These are phyloP conservation scores for Zygosaccharomyces pseudorouxii DNA, from an alignment of 805 yeast genomes.

Conservation along the genomic window DNA sequence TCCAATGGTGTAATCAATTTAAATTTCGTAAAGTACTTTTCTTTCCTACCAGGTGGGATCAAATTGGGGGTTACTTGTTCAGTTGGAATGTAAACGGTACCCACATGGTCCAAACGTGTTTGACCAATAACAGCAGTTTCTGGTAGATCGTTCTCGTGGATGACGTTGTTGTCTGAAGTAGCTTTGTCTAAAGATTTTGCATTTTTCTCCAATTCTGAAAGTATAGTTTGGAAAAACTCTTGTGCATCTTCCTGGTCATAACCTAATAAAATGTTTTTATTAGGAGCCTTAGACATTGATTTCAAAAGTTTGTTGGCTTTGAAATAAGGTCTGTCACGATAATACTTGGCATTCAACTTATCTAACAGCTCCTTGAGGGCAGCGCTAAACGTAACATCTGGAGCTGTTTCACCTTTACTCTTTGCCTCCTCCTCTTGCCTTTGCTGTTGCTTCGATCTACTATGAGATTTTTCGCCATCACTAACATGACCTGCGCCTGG, in stretches of 20 bases:
- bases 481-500: neutral
- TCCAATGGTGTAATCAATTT: constrained; percentile 83
- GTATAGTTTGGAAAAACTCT: constrained; percentile 81
- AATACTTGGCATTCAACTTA: constrained; percentile 53
- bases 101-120: constrained; percentile 52
- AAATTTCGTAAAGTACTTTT: constrained; percentile 47
- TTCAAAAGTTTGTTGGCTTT: constrained; percentile 57
- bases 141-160: constrained; percentile 31
- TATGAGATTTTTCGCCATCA: constrained; percentile 6
- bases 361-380: constrained; percentile 49
- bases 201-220: constrained; percentile 57
- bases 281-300: constrained; percentile 73
- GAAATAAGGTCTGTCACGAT: constrained; percentile 50
- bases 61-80: constrained; percentile 71
- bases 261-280: constrained; percentile 70
- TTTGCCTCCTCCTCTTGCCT: constrained; percentile 8
- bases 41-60: constrained; percentile 8
- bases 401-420: constrained; percentile 13
- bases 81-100: constrained; percentile 67
- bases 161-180: constrained; percentile 21
- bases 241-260: constrained; percentile 96
- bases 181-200: constrained; percentile 24
- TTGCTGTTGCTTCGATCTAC: constrained; percentile 16
- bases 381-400: constrained; percentile 45
- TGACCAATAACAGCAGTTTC: constrained; percentile 38